Conservation (phyloP, 805 yeast genomes). For the Starmerella kuoi region DNA sequence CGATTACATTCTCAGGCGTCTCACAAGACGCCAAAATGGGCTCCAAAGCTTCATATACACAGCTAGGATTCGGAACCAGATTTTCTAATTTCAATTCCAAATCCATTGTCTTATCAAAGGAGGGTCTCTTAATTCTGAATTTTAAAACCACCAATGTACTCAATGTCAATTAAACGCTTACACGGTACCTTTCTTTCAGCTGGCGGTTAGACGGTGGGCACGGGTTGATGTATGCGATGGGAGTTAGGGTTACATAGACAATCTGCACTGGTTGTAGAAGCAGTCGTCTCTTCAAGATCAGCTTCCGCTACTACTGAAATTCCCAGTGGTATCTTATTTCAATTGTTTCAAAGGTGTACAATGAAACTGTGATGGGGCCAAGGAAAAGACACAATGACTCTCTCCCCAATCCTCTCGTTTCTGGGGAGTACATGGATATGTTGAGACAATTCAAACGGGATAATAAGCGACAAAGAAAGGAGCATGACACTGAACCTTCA, state of each 20-base stretch:
- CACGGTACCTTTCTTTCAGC: no score
- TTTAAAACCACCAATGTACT: background rate
- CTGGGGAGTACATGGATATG: slow-evolving; percentile 15
- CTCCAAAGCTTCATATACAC: slow-evolving; percentile 23
- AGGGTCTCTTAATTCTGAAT: background rate
- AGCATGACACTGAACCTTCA: no score
- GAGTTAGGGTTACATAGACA: no score
- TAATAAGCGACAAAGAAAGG: slow-evolving; percentile 6
- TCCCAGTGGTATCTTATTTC: no score
- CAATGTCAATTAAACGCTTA: no score
- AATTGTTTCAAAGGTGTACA: no score
- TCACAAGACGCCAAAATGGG: slow-evolving; percentile 23
- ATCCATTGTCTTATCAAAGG: slow-evolving; percentile 14
- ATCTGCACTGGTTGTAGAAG: no score
- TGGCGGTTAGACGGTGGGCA: no score
- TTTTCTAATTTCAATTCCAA: slow-evolving; percentile 13
- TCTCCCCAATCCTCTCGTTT: background rate
- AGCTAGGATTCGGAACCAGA: slow-evolving; percentile 21
- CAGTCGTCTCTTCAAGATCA: no score
- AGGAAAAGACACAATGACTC: background rate
- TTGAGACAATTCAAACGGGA: slow-evolving; percentile 11
- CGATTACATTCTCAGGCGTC: slow-evolving; percentile 14
- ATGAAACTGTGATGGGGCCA: background rate
- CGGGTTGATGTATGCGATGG: no score
- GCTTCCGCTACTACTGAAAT: no score